Evolutionary conservation across 2,329 filamentous ascomycete species (phyloP), one percentile per base, ranked within the genome.

Genomic region (Botrytis aclada): DNA sequence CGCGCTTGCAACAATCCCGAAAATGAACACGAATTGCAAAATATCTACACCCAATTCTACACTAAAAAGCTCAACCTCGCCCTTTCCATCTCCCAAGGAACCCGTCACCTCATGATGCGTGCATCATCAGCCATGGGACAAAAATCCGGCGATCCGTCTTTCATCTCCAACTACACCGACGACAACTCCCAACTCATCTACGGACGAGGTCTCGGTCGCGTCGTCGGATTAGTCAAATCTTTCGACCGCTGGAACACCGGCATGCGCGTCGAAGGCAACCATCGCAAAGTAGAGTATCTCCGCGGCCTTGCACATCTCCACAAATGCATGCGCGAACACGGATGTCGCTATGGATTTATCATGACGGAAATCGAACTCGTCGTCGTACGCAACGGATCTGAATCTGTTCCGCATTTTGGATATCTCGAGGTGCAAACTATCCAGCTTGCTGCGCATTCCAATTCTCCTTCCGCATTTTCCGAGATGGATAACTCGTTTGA

Each of bases 221-320:
- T 94, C 20, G 90, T 95, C 66, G 93, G 95, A 10, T 87, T 98
- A n/a, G 92, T 97, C 78, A 95, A 95, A 83, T 92, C 90, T 81
- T 98, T 95, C 80, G 93, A 97, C 82, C 91, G 93, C 78, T 98
- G 97, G 92, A 97, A 97, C 86, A 96, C 94, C 1, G 93, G 93
- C 75, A 97, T 97, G 93, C 93, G 94, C 74, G 89, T 91, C 74
- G 93, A 97, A 82, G 90, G 90, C 62, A 93, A 95, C 76, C 88
- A 94, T 82, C 92, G 94, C 83, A 92, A 93, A 73, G 93, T 97
- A 73, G 90, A 95, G 83, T 98, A 98, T 84, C 90, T 98, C 32
- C 91, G 92, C 69, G 93, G 93, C 1, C 89, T 98, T 8, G 88
- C 94, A 0, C 93, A 97, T 78, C 85, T 98, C 62, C 95, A 98